Evolutionary conservation across 148 eudicot genomes (phyloP), one percentile per base, ranked within the genome.

Genomic region (Rhododendron mucronatum): DNA sequence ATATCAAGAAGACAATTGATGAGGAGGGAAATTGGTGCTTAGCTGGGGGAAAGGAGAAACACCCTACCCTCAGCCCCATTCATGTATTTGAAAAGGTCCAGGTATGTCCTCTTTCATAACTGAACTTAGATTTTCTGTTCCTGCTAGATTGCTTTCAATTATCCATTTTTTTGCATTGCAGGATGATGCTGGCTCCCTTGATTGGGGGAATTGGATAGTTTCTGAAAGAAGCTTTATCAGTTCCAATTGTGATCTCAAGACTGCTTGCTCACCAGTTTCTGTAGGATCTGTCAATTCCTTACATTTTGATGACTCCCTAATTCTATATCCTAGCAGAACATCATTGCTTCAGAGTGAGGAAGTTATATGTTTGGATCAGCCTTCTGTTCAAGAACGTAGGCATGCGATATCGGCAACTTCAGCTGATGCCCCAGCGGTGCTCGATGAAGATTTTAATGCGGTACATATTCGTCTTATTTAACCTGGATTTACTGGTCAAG

Each of bases 161-260:
- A 71, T 59, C 26, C 44, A 30, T 33, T 3, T 14, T 53, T 88
- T 80, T 90, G 65, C 50, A 84, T 76, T 75, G 79, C 91, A 96
- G 99, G 95, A 90, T 81, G 88, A 90, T 86, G 78, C 81, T 51
- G 84, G 78, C 21, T 81, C 87, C 55, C 80, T 90, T 78, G 94
- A 96, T 76, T 96, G 99, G 99, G 92, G 94, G 85, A 88, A 91
- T 37, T 96, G 95, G 98, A 85, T 84, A 57, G 91, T 95, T 88
- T 76, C 84, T 85, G 94, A 93, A 45, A 90, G 78, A 84, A 84
- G 86, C 83, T 89, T 88, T 84, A 41, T 77, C 73, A 88, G 83
- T 57, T 28, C 87, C 53, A 57, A 21, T 85, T 86, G 53, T 86
- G 81, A 85, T 85, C 85, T 85, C 77, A 88, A 84, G 88, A 85